Evolutionary conservation across 306 rosid genomes (phyloP).

Genomic region (Citrullus colocynthis): DNA sequence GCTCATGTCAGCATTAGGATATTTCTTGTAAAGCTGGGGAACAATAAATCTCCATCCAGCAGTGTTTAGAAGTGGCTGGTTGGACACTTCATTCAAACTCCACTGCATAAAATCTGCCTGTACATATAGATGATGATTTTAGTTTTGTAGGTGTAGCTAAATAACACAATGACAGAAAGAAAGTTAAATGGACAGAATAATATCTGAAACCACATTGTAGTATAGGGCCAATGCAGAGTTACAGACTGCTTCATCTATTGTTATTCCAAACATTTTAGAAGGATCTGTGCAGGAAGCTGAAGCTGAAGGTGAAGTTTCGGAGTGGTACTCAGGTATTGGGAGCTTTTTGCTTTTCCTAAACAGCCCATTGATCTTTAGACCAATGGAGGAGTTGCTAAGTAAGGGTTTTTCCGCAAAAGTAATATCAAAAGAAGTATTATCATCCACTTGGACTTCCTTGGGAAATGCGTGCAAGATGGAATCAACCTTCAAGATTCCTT

Average conservation of each 20-base stretch:
- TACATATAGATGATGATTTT: slow-evolving; percentile 10
- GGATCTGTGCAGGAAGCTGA: slow-evolving; percentile 37
- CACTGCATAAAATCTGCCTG: slow-evolving; percentile 93
- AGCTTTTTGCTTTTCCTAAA: slow-evolving; percentile 28
- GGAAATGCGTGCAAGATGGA: slow-evolving; percentile 60
- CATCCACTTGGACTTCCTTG: slow-evolving; percentile 56
- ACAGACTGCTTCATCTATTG: slow-evolving; percentile 72
- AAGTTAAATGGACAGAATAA: too few relatives aligned
- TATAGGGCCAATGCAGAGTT: slow-evolving; percentile 62
- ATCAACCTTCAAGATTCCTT: slow-evolving; percentile 65
- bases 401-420: slow-evolving; percentile 53
- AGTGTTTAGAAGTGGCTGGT: slow-evolving; percentile 70
- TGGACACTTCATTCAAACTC: slow-evolving; percentile 74
- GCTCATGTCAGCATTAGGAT: slow-evolving; percentile 70
- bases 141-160: not conserved
- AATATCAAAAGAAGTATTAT: slow-evolving; percentile 53
- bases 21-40: slow-evolving; percentile 86
- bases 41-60: slow-evolving; percentile 88
- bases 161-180: not conserved
- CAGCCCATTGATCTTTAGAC: slow-evolving; percentile 70
- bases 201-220: slow-evolving; percentile 44
- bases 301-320: slow-evolving; percentile 29
- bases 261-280: slow-evolving; percentile 76
- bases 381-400: slow-evolving; percentile 52
- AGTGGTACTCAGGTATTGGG: slow-evolving; percentile 12